Percentiles rank a stretch among this genome's conserved stretches.
These are phyloP conservation scores for Taphrina flavorubra DNA, from an alignment of 1,139 yeast species.

Conservation along the genomic window DNA sequence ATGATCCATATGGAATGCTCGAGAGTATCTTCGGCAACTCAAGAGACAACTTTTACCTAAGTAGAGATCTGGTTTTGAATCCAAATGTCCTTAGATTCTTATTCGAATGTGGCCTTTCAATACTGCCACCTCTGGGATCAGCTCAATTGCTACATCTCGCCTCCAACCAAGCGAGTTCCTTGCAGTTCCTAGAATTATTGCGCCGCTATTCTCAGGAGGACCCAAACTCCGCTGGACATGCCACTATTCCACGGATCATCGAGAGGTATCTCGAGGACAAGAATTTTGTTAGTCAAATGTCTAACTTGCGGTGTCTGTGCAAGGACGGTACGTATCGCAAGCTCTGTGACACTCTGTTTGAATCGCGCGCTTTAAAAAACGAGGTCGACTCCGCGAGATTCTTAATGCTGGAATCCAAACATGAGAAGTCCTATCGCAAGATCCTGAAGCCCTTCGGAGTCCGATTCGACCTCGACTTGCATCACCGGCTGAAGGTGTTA, in stretches of 20 bases:
- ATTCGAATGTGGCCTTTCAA: conserved; percentile 11
- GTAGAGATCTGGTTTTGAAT: background rate
- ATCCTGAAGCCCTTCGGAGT: conserved; percentile 8
- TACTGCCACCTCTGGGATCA: conserved; percentile 6
- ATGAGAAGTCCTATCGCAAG: conserved; percentile 14
- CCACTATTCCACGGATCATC: background rate
- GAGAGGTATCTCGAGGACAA: conserved; percentile 9
- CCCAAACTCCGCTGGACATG: background rate
- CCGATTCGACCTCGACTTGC: conserved; percentile 10
- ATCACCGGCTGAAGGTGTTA: background rate
- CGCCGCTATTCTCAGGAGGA: background rate
- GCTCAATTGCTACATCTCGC: background rate
- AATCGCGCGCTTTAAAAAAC: background rate
- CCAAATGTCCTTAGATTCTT: background rate
- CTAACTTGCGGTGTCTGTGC: conserved; percentile 1
- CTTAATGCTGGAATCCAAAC: background rate
- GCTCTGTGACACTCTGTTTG: background rate
- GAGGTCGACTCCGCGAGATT: conserved; percentile 1
- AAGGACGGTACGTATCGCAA: conserved; percentile 1
- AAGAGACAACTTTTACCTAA: background rate
- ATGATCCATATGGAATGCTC: background rate
- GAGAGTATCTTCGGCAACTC: background rate
- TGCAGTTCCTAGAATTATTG: background rate
- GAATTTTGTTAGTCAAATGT: background rate
- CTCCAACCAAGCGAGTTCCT: background rate